Conservation (phyloP, 2,329 filamentous ascomycete species). For the Phyllosticta citrichinensis region DNA sequence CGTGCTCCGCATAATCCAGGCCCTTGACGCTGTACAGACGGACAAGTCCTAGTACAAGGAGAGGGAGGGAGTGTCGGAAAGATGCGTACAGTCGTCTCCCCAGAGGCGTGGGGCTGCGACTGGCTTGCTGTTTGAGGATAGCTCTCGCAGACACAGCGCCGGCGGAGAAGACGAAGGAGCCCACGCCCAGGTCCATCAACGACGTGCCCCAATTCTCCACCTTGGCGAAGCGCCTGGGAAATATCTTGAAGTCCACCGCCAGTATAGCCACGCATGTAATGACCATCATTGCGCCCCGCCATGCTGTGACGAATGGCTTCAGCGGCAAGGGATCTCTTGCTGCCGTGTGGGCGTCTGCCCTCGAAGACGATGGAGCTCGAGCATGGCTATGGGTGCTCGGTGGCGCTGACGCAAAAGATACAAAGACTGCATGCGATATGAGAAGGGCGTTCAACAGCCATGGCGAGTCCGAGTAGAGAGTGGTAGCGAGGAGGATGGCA, state of each 20-base stretch:
- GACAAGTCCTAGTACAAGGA: conserved; percentile 69
- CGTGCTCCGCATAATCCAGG: conserved; percentile 91
- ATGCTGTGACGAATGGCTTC: conserved; percentile 87
- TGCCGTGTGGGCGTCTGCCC: conserved; percentile 13
- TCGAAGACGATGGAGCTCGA: conserved; percentile 17
- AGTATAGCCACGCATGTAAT: conserved; percentile 84
- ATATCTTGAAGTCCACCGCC: conserved; percentile 91
- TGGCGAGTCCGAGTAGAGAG: conserved; percentile 68
- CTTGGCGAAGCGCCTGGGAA: conserved; percentile 91
- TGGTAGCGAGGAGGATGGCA: conserved; percentile 73
- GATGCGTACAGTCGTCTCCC: conserved; percentile 53
- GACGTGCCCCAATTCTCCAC: conserved; percentile 99
- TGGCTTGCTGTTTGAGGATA: conserved; percentile 58
- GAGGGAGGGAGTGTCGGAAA: conserved; percentile 69
- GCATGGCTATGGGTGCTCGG: conserved; percentile 13
- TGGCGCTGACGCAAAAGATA: conserved; percentile 39
- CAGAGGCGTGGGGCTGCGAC: conserved; percentile 43
- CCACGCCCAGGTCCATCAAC: conserved; percentile 96
- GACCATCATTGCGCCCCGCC: conserved; percentile 84
- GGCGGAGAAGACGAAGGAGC: conserved; percentile 91
- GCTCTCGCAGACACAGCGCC: conserved; percentile 83
- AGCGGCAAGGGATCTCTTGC: conserved; percentile 51
- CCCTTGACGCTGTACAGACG: conserved; percentile 85
- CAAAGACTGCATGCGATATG: conserved; percentile 56
- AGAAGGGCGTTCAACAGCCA: conserved; percentile 66